Percentiles rank a stretch among this genome's conserved stretches.
phyloP scores from a whole-genome alignment of 768 basidiomycete species.

The Mrakia blollopis region DNA sequence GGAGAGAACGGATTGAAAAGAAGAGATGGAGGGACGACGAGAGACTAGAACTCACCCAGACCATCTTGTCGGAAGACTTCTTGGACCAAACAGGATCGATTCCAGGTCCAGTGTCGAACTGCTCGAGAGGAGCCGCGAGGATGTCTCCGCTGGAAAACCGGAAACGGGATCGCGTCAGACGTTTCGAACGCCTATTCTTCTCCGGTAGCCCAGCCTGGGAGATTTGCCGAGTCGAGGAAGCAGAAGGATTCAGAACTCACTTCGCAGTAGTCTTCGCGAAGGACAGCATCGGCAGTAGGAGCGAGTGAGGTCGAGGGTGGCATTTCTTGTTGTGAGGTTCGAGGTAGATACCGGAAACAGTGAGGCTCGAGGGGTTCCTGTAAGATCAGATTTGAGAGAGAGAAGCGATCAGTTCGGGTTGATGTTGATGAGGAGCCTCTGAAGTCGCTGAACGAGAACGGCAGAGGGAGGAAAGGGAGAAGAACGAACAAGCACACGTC shows the following conservation, averaged over 20 bases:
- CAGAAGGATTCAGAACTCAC: not conserved
- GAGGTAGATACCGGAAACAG: not conserved
- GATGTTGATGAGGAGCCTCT: too few species aligned
- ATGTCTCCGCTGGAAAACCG: not conserved
- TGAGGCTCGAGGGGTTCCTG: not conserved
- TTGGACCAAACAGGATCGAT: slow-evolving; percentile 34
- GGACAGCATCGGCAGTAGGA: not conserved
- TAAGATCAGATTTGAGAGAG: too few species aligned
- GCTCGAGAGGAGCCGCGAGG: slow-evolving; percentile 8
- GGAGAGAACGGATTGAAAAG: not conserved
- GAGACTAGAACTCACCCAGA: slow-evolving; percentile 36
- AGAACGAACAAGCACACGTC: not conserved
- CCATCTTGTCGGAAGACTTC: slow-evolving; percentile 35
- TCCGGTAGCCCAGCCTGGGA: too few species aligned
- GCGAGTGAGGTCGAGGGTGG: slow-evolving; percentile 1
- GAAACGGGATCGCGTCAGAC: not conserved
- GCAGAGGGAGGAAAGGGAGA: too few species aligned
- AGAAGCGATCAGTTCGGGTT: too few species aligned
- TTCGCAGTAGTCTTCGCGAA: not conserved
- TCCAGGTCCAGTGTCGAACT: not conserved
- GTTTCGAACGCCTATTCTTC: not conserved
- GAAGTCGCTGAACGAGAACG: not conserved
- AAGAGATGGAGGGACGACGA: too few species aligned
- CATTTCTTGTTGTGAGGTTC: not conserved
- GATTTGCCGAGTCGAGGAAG: not conserved